A percentile compares a stretch with the other conserved stretches of the same genome.
Conservation (phyloP, 352 stramenopile genomes). For the Phytophthora cryptogea region DNA sequence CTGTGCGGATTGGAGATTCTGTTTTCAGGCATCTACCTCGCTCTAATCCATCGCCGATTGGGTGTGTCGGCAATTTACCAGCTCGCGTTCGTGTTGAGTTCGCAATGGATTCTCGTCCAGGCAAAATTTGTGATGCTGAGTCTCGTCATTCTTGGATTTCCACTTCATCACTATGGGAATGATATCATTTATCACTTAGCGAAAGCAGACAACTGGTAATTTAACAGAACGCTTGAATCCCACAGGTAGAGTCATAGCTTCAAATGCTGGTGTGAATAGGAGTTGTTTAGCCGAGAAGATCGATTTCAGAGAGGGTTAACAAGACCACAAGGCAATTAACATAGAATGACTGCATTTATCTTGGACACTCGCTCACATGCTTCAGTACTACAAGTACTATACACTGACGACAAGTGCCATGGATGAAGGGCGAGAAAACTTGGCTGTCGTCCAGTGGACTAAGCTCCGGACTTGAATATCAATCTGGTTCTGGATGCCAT, state of each 20-base stretch:
- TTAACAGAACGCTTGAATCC: too few relatives aligned
- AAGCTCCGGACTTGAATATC: constrained; percentile 10
- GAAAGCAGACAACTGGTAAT: too few relatives aligned
- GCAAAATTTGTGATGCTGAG: constrained; percentile 16
- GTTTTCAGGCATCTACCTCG: constrained; percentile 15
- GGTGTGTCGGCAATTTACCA: not conserved
- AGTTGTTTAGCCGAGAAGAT: too few relatives aligned
- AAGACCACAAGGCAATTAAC: too few relatives aligned
- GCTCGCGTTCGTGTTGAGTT: constrained; percentile 24
- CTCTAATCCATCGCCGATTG: not conserved
- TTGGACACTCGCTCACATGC: too few relatives aligned
- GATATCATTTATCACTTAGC: too few relatives aligned
- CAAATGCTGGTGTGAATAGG: too few relatives aligned
- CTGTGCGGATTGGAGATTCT: constrained; percentile 7
- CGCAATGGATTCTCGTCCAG: constrained; percentile 19
- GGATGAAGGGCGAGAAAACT: constrained; percentile 12
- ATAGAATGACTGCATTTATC: too few relatives aligned
- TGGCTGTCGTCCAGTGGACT: constrained; percentile 19
- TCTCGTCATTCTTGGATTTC: not conserved
- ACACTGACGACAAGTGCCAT: constrained; percentile 25
- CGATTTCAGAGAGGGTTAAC: too few relatives aligned
- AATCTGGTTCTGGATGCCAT: constrained; percentile 38
- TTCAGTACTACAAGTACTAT: not conserved
- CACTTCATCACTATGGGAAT: too few relatives aligned
- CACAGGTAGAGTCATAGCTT: too few relatives aligned